These are phyloP conservation scores for Fusarium mexicanum DNA, from an alignment of 2,329 filamentous ascomycete genomes.

Conservation along the genomic window DNA sequence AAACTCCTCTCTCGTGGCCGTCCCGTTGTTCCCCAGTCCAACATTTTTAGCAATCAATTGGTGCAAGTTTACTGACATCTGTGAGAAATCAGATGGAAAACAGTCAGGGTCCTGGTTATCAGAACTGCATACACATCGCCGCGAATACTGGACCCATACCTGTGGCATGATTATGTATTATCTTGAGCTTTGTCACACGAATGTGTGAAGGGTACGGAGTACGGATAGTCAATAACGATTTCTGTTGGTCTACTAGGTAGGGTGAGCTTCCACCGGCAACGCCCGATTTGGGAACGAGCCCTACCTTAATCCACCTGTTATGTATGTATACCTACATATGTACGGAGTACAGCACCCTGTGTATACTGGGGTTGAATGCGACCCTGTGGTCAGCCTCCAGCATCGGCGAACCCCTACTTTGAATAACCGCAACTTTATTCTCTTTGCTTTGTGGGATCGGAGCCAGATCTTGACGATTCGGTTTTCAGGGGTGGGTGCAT, in stretches of 20 bases:
- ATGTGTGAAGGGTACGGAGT: background rate
- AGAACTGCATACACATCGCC: slow-evolving; percentile 16
- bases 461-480: background rate
- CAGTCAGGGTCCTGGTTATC: slow-evolving; percentile 19
- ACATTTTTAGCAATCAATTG: slow-evolving; percentile 9
- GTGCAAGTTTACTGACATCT: slow-evolving; percentile 25
- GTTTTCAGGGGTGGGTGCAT: background rate
- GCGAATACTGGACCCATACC: slow-evolving; percentile 20
- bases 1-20: background rate
- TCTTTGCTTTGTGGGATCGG: slow-evolving; percentile 13
- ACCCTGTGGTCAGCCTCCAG: slow-evolving; percentile 22
- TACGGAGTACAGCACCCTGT: background rate
- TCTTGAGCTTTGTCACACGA: slow-evolving; percentile 9
- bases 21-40: background rate
- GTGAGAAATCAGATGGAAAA: background rate
- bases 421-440: slow-evolving; percentile 24
- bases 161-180: slow-evolving; percentile 10
- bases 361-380: slow-evolving; percentile 18
- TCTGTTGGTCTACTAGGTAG: background rate
- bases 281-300: slow-evolving; percentile 26
- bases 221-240: background rate
- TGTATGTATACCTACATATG: background rate
- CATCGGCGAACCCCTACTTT: slow-evolving; percentile 22
- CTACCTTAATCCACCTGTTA: slow-evolving; percentile 21
- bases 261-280: slow-evolving; percentile 6